Percentiles rank a stretch among this genome's conserved stretches.
Conservation (phyloP, 495 filamentous ascomycete genomes). For the Talaromyces thailandensis region DNA sequence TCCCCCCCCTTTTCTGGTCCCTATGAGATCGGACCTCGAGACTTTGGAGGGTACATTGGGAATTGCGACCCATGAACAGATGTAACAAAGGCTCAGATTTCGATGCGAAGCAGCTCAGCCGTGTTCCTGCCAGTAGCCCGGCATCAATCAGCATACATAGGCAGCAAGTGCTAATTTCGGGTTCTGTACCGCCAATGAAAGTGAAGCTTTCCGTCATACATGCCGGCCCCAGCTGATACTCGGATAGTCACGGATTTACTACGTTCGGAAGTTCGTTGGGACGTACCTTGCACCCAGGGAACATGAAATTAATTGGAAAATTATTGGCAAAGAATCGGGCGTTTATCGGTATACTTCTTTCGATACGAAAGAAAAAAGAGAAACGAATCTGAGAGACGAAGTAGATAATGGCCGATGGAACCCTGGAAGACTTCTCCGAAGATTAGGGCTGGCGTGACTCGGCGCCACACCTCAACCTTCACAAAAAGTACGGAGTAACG, state of each 20-base stretch:
- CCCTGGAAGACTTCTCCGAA: neutral
- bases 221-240: neutral
- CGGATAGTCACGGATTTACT: neutral
- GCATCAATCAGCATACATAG: neutral
- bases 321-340: too few relatives aligned
- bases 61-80: neutral
- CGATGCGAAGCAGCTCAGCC: neutral
- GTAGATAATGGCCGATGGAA: too few relatives aligned
- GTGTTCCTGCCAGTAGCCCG: neutral
- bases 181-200: neutral
- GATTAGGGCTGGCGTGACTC: neutral
- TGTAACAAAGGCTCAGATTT: neutral
- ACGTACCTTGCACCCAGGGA: neutral
- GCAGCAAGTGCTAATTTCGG: neutral
- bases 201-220: neutral
- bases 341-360: too few relatives aligned
- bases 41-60: neutral
- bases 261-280: neutral
- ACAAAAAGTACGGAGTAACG: neutral
- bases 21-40: neutral
- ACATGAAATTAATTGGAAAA: neutral
- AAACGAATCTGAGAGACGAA: too few relatives aligned
- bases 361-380: too few relatives aligned
- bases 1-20: neutral
- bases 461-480: neutral